Evolutionary conservation across 2,329 filamentous ascomycete genomes (phyloP).

Genomic region (Pyrenophora seminiperda): DNA sequence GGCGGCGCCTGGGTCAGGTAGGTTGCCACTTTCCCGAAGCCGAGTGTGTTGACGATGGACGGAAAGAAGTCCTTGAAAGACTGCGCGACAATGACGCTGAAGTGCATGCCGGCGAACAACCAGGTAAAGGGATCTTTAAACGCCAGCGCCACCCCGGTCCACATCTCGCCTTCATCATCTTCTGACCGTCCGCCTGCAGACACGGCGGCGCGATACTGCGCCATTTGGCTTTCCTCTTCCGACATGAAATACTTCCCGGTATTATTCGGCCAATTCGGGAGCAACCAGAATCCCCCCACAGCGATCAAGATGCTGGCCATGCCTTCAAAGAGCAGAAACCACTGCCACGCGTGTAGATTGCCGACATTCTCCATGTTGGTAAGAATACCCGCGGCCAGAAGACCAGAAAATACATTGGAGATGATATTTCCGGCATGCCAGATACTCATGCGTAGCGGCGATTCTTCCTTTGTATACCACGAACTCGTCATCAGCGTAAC

Average conservation of each 20-base stretch:
- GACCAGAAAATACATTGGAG: slow-evolving; percentile 54
- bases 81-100: slow-evolving; percentile 35
- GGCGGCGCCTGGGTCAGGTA: slow-evolving; percentile 52
- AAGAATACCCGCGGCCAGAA: slow-evolving; percentile 55
- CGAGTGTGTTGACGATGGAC: slow-evolving; percentile 26
- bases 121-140: slow-evolving; percentile 48
- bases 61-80: slow-evolving; percentile 41
- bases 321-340: slow-evolving; percentile 61
- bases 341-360: slow-evolving; percentile 48
- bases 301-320: slow-evolving; percentile 55
- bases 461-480: slow-evolving; percentile 56
- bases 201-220: slow-evolving; percentile 30
- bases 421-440: slow-evolving; percentile 56
- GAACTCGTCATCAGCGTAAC: slow-evolving; percentile 49
- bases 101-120: slow-evolving; percentile 49
- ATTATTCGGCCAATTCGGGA: slow-evolving; percentile 39
- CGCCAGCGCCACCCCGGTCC: slow-evolving; percentile 44
- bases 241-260: slow-evolving; percentile 14
- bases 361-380: slow-evolving; percentile 52
- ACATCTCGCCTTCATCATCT: slow-evolving; percentile 46
- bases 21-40: slow-evolving; percentile 30
- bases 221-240: slow-evolving; percentile 21
- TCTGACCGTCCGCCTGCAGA: slow-evolving; percentile 18
- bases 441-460: slow-evolving; percentile 53
- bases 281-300: slow-evolving; percentile 43